phyloP scores from a whole-genome alignment of 2,329 filamentous ascomycete genomes.

The Lachnellula hyalina region DNA sequence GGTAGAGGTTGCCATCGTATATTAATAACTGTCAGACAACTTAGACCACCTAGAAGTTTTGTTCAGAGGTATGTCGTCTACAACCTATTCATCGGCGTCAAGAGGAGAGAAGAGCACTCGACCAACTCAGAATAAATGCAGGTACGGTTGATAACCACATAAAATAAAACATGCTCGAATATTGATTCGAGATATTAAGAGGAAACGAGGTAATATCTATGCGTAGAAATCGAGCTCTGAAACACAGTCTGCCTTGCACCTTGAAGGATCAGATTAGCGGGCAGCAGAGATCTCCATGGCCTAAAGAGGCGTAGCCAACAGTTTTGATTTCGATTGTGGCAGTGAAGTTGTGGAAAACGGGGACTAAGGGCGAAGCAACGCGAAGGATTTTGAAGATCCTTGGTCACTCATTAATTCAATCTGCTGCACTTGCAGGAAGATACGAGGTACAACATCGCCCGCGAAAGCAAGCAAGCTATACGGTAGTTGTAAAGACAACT shows the following conservation, averaged over 20 bases:
- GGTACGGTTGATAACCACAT: background rate
- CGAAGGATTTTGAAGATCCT: background rate
- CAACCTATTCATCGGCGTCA: background rate
- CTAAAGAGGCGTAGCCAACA: background rate
- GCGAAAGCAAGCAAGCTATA: too few species aligned
- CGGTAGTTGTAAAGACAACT: too few species aligned
- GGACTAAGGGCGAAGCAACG: background rate
- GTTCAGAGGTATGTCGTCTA: too few species aligned
- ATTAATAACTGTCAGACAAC: background rate
- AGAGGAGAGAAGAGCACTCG: background rate
- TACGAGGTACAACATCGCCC: background rate
- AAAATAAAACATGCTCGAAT: background rate
- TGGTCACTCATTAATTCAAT: background rate
- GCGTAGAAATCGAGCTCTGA: background rate
- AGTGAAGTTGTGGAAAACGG: background rate
- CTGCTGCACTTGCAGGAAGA: background rate
- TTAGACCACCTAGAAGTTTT: background rate
- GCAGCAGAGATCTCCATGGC: background rate
- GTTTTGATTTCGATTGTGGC: background rate
- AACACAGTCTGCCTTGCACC: background rate
- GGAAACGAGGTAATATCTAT: background rate
- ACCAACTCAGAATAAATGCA: background rate
- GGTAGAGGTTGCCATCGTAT: constrained; percentile 8
- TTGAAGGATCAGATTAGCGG: background rate
- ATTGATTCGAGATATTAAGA: background rate